Base-by-base conservation (phyloP, 2,329 filamentous ascomycete genomes). In the Leptographium wingfieldii region DNA sequence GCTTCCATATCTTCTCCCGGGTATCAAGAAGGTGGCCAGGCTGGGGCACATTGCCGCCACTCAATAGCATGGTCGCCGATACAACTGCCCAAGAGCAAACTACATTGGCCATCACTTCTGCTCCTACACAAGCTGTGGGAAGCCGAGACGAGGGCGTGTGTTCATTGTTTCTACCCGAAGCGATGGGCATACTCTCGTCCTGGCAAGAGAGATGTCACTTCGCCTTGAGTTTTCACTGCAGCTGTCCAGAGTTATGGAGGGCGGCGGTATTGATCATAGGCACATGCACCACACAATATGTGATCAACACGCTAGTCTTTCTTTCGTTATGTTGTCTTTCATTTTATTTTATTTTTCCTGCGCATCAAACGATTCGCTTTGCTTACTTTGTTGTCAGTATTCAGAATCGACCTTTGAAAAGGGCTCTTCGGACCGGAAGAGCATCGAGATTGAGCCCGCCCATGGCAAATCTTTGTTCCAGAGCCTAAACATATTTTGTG, bases 1-100 rank as follows among this genome's bases (percentile, higher is more conserved):
- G 38, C 19, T 48, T 51, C 33, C 16, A 55, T 35, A 2, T 40
- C 33, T 35, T 57, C 57, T 61, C 25, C 29, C 66, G 77, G 77
- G 78, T 74, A 77, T 74, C 66, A 81, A 86, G 84, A 86, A 86
- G 82, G 82, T 78, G 82, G 73, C 78, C 79, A 76, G 72, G 73
- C 76, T 61, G 43, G 43, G 43, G 43, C 43, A n/a, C 19, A 46
- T 46, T 46, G 43, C 43, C 43, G 7, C 43, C 43, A 19, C 59
- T 67, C 73, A 75, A 74, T 86, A 80, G 76, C 74, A 69, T 80
- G 78, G 76, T 73, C 77, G 83, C 77, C 83, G 84, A 86, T 87
- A 86, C 83, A 83, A 80, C 73, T 82, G 77, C 82, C 84, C 83
- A 68, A 87, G 66, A 87, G 70, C 62, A 74, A 82, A 57, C 60